These are phyloP conservation scores for Alloteropsis semialata DNA, from an alignment of 176 grass and related monocot species.

Conservation along the genomic window DNA sequence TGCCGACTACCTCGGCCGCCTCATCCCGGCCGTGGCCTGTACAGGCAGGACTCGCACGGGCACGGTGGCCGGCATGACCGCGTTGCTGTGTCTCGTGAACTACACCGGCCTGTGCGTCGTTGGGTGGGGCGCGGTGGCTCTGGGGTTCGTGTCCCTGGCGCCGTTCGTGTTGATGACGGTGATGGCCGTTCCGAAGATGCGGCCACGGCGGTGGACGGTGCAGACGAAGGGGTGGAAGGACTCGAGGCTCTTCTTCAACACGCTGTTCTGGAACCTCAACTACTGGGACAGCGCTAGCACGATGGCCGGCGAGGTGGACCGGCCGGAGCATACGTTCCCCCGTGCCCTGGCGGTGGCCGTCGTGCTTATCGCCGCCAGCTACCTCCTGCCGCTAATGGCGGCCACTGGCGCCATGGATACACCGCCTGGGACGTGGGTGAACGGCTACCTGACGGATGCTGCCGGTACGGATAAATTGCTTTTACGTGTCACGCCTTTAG, in stretches of 20 bases:
- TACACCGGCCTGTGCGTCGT: constrained; percentile 34
- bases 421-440: constrained; percentile 29
- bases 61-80: constrained; percentile 33
- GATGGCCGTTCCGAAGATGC: constrained; percentile 19
- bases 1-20: constrained; percentile 36
- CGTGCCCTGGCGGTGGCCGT: constrained; percentile 23
- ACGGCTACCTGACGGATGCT: constrained; percentile 42
- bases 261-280: constrained; percentile 62
- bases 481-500: no score
- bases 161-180: constrained; percentile 41
- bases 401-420: constrained; percentile 30
- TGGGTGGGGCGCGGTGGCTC: constrained; percentile 38
- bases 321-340: constrained; percentile 38
- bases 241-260: constrained; percentile 55
- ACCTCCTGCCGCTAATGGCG: constrained; percentile 37
- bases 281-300: constrained; percentile 55
- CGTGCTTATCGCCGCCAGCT: constrained; percentile 28
- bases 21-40: background rate
- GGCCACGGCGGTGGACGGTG: constrained; percentile 31
- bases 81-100: constrained; percentile 32
- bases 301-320: constrained; percentile 46
- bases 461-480: background rate
- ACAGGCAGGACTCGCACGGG: background rate
- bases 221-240: background rate
- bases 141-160: constrained; percentile 35